Evolutionary conservation across 495 filamentous ascomycete species (phyloP).

Genomic region (Penicillium parvum): DNA sequence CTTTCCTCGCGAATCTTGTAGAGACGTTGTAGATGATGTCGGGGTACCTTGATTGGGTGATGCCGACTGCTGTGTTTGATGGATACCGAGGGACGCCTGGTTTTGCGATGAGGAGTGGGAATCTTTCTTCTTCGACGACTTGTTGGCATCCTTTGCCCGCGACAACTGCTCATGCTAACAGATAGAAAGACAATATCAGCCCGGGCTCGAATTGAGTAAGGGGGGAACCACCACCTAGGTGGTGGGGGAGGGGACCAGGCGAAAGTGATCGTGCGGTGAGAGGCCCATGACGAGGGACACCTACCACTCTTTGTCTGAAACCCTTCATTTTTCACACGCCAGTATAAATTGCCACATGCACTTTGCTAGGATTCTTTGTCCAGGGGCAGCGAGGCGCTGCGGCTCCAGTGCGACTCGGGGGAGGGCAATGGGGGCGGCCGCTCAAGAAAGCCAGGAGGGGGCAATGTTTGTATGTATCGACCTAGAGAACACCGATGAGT

Average conservation of each 20-base stretch:
- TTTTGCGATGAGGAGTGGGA: slow-evolving; percentile 70
- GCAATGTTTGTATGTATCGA: slow-evolving; percentile 30
- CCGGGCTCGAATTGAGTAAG: slow-evolving; percentile 6
- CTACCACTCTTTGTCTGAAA: slow-evolving; percentile 96
- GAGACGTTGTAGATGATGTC: slow-evolving; percentile 78
- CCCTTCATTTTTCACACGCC: slow-evolving; percentile 82
- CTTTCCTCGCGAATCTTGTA: slow-evolving; percentile 83
- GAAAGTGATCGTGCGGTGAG: slow-evolving; percentile 18
- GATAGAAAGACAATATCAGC: slow-evolving; percentile 33
- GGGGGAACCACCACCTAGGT: slow-evolving; percentile 8
- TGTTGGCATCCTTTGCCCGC: slow-evolving; percentile 85
- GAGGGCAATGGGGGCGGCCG: slow-evolving; percentile 15
- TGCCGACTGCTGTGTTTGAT: slow-evolving; percentile 54
- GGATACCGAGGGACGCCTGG: slow-evolving; percentile 32
- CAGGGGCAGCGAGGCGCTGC: slow-evolving; percentile 39
- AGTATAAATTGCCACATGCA: slow-evolving; percentile 38
- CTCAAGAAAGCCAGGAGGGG: slow-evolving; percentile 25
- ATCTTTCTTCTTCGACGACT: slow-evolving; percentile 90
- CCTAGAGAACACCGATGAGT: slow-evolving; percentile 33
- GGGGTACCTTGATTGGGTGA: slow-evolving; percentile 65
- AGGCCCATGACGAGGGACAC: slow-evolving; percentile 36
- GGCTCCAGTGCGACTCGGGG: slow-evolving; percentile 32
- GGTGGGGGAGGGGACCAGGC: slow-evolving; percentile 11
- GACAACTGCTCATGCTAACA: slow-evolving; percentile 80
- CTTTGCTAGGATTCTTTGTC: slow-evolving; percentile 28